phyloP scores from a whole-genome alignment of 73 alveolate genomes.

The Vitrella brassicaformis region DNA sequence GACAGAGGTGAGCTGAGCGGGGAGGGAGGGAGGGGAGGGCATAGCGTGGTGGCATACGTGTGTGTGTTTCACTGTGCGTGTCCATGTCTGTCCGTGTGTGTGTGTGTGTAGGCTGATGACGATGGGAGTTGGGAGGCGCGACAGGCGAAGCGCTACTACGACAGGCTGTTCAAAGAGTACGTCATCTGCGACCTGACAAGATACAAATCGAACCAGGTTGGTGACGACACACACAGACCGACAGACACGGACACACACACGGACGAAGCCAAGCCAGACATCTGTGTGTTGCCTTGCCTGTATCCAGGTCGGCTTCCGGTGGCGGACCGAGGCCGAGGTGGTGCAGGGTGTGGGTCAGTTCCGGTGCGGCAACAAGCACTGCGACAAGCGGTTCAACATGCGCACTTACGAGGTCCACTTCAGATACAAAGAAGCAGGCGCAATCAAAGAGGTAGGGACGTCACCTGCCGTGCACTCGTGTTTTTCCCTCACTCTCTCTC shows the following conservation, averaged over 20 bases:
- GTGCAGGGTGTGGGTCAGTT: neutral
- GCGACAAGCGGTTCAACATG: neutral
- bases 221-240: too few species aligned
- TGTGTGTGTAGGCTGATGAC: neutral
- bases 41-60: neutral
- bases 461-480: neutral
- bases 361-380: neutral
- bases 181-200: constrained; percentile 1
- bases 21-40: too few species aligned
- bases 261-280: too few species aligned
- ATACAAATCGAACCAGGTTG: neutral
- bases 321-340: constrained; percentile 2
- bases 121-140: neutral
- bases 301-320: neutral
- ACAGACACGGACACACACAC: too few species aligned
- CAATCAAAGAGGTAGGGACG: neutral
- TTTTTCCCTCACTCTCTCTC: neutral
- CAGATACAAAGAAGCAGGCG: neutral
- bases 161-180: neutral
- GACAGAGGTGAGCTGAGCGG: neutral
- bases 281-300: too few species aligned
- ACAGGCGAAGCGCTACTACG: constrained; percentile 1
- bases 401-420: neutral
- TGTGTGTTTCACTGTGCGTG: neutral
- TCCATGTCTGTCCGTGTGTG: neutral